Conservation (phyloP, 352 stramenopile species). For the Phytophthora foliorum region DNA sequence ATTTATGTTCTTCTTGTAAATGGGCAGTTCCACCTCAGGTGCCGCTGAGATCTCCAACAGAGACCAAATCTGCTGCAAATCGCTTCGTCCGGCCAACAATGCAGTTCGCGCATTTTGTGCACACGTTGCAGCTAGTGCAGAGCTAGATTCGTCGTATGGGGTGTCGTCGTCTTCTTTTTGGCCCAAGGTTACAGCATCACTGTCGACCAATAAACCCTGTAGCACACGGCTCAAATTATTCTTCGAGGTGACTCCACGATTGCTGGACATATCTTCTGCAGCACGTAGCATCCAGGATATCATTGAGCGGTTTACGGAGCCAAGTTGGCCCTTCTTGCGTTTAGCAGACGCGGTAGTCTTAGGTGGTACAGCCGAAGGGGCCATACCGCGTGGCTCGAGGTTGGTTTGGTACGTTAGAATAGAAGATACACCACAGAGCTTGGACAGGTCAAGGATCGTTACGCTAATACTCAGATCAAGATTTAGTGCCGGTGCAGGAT, state of each 20-base stretch:
- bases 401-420: conserved; percentile 77
- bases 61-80: conserved; percentile 88
- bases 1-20: conserved; percentile 48
- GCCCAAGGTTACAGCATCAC: conserved; percentile 7
- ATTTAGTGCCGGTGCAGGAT: conserved; percentile 54
- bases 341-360: conserved; percentile 19
- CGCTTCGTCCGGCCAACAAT: conserved; percentile 59
- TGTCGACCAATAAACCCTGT: conserved; percentile 45
- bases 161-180: conserved; percentile 9
- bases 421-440: conserved; percentile 78
- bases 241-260: conserved; percentile 28
- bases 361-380: conserved; percentile 11
- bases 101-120: conserved; percentile 70
- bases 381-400: conserved; percentile 32
- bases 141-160: conserved; percentile 19
- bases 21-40: conserved; percentile 54
- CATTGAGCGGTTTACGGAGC: conserved; percentile 55
- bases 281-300: conserved; percentile 71
- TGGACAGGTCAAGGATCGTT: conserved; percentile 77
- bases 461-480: conserved; percentile 79
- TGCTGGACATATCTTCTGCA: conserved; percentile 43
- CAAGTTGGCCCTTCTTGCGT: conserved; percentile 28
- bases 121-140: conserved; percentile 49
- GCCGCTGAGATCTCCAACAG: conserved; percentile 77
- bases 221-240: conserved; percentile 61